These are phyloP conservation scores for Nicotiana rustica DNA, from an alignment of 305 asterid species.

Conservation along the genomic window DNA sequence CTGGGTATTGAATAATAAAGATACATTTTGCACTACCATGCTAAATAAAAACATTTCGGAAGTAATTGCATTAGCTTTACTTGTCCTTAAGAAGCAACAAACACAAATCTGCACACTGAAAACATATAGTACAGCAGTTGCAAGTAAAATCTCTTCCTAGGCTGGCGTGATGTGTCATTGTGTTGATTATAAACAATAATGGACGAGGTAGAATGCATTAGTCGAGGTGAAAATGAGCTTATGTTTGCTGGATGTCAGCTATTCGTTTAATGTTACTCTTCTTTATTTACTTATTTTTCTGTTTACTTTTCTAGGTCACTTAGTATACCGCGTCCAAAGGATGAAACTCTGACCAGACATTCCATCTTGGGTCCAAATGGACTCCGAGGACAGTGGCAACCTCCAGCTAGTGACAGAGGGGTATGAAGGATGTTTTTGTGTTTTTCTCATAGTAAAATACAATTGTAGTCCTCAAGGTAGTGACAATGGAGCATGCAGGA, in stretches of 20 bases:
- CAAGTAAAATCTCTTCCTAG: slow-evolving; percentile 18
- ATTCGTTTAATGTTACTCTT: slow-evolving; percentile 33
- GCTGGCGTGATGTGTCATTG: not conserved
- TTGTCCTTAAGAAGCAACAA: not conserved
- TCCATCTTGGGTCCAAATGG: slow-evolving; percentile 95
- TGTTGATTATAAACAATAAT: not conserved
- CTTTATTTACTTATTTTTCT: slow-evolving; percentile 12
- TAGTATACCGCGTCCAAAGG: slow-evolving; percentile 73
- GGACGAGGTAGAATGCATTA: slow-evolving; percentile 19
- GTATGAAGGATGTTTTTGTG: slow-evolving; percentile 41
- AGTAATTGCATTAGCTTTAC: slow-evolving; percentile 22
- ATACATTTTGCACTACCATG: slow-evolving; percentile 22
- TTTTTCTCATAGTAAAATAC: slow-evolving; percentile 33
- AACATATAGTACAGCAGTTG: not conserved
- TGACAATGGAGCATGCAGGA: slow-evolving; percentile 39
- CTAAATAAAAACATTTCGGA: slow-evolving; percentile 27
- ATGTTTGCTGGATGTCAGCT: not conserved
- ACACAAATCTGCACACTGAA: not conserved
- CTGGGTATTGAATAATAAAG: not conserved
- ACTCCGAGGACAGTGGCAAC: slow-evolving; percentile 87
- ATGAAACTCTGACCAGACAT: slow-evolving; percentile 89
- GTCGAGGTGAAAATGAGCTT: slow-evolving; percentile 33
- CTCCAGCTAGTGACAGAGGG: slow-evolving; percentile 75
- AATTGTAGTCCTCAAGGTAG: slow-evolving; percentile 61
- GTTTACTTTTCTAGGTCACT: slow-evolving; percentile 51